Evolutionary conservation across 331 rosid genomes (phyloP), one percentile per base, ranked within the genome.

Genomic region (Acacia concinna): DNA sequence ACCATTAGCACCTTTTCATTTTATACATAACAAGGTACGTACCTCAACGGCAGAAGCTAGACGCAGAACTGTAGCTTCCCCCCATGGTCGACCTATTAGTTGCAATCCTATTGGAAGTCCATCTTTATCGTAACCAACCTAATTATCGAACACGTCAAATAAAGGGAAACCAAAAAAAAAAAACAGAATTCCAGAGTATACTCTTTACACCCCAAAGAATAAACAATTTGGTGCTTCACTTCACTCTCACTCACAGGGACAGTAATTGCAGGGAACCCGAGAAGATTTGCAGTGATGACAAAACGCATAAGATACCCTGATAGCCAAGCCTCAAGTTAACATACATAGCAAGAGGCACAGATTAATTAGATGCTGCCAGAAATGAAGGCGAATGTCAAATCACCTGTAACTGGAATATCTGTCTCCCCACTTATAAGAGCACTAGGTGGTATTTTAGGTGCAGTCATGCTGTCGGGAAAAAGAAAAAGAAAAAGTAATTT

Each of bases 101-200:
- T 95, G 99, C 89, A 95, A 83, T 32, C 99, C 97, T 71, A 92
- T 93, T 41, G 97, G 99, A 85, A 95, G 97, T 44, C 97, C 99
- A 85, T 90, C 88, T 83, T 89, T 92, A 81, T 94, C 97, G 31
- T 91, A 91, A 52, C 97, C 97, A 57, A 94, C 91, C 98, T 94
- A 84, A 66, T 68, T 35, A 76, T 6, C 32, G 32, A 78, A 73
- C 64, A 67, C 34, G 46, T 73, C 43, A 47, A 66, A 64, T 31
- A 62, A 56, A 65, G 57, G 44, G 38, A 76, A n/a, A n/a, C n/a
- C n/a, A n/a, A 35, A 52, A 66, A 73, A 81, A 41, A 47, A 66
- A 70, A 73, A 78, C 74, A 70, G 20, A 12, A 54, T 27, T 32
- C 8, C 73, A 57, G 56, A 76, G 30, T 49, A 73, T 18, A 34